phyloP scores from a whole-genome alignment of 371 early-diverging fungal species.

The Haplosporangium sp. region DNA sequence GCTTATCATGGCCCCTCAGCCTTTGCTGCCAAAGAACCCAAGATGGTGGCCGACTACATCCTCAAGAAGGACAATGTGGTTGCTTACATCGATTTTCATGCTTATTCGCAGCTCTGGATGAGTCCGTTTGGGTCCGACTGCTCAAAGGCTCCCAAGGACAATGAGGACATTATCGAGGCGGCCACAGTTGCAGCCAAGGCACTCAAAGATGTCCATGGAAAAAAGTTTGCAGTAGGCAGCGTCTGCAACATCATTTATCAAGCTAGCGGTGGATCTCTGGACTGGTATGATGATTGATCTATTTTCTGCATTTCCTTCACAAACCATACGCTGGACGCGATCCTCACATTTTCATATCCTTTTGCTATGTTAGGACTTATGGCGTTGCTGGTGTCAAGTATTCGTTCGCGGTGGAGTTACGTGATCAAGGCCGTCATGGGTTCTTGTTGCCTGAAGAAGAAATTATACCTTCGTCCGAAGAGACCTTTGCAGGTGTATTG shows the following conservation, averaged over 20 bases:
- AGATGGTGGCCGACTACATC: constrained; percentile 61
- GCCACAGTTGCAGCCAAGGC: constrained; percentile 59
- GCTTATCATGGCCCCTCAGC: constrained; percentile 56
- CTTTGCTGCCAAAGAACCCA: constrained; percentile 57
- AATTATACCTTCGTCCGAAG: constrained; percentile 64
- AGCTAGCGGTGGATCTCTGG: constrained; percentile 57
- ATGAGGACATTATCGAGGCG: constrained; percentile 54
- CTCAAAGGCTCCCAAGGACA: constrained; percentile 46
- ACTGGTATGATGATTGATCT: constrained; percentile 29
- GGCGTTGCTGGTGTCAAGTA: constrained; percentile 59
- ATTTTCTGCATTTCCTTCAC: not conserved
- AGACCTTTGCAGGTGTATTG: constrained; percentile 57
- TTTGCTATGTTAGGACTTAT: too few relatives aligned
- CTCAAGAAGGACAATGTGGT: constrained; percentile 36
- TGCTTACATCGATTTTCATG: constrained; percentile 66
- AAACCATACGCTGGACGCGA: too few relatives aligned
- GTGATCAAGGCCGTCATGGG: constrained; percentile 61
- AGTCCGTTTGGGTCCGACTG: constrained; percentile 57
- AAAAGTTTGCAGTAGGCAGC: constrained; percentile 61
- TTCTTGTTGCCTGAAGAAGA: constrained; percentile 61
- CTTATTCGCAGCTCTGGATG: constrained; percentile 69
- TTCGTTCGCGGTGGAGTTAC: constrained; percentile 65
- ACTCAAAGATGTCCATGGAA: constrained; percentile 61
- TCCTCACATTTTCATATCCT: too few relatives aligned
- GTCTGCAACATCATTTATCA: constrained; percentile 67